phyloP scores from a whole-genome alignment of 2,329 filamentous ascomycete species.

The Cercospora berteroae region DNA sequence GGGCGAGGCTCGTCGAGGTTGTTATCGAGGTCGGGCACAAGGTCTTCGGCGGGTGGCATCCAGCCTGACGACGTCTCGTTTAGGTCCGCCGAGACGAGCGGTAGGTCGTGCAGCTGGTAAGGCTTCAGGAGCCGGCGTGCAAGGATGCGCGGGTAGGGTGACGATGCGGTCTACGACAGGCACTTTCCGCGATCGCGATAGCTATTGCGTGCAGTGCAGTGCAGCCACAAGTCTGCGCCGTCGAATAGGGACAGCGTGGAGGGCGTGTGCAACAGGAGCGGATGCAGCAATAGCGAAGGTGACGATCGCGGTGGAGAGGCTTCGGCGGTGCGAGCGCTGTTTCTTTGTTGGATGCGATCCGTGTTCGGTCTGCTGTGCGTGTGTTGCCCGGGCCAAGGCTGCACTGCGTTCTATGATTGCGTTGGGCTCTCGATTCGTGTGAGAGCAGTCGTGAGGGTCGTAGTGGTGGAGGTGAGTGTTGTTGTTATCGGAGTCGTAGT shows the following conservation, averaged over 20 bases:
- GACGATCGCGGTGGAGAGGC: background rate
- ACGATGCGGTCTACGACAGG: background rate
- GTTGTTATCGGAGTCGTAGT: background rate
- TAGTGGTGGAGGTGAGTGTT: background rate
- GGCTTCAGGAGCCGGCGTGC: background rate
- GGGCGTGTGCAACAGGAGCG: background rate
- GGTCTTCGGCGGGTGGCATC: constrained; percentile 28
- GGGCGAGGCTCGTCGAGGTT: constrained; percentile 22
- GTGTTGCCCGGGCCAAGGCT: background rate
- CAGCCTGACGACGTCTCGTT: constrained; percentile 17
- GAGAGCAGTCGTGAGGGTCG: background rate
- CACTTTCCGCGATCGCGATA: background rate
- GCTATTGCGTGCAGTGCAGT: background rate
- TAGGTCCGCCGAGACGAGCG: background rate
- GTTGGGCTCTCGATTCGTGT: background rate
- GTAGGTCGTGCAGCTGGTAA: background rate
- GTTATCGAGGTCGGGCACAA: constrained; percentile 32
- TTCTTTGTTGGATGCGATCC: background rate
- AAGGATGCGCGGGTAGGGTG: background rate
- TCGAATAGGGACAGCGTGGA: background rate
- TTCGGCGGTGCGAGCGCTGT: background rate
- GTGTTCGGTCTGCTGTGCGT: background rate
- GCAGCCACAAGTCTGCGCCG: background rate
- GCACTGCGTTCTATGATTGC: background rate
- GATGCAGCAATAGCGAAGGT: background rate